Evolutionary conservation across 108 stramenopile genomes (phyloP).

Genomic region (Nitzschia sp.): DNA sequence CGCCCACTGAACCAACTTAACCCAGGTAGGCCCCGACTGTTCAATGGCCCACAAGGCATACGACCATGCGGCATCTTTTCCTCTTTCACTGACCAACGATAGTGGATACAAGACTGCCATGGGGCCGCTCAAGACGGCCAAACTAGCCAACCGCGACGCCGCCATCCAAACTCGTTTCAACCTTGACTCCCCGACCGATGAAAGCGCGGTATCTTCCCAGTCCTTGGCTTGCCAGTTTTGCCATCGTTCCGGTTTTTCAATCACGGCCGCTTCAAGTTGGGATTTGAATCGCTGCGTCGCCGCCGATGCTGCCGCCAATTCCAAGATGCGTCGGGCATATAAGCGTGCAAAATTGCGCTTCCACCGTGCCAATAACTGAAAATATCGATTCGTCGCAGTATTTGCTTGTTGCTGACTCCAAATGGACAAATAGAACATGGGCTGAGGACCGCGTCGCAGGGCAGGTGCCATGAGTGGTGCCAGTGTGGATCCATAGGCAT

Average conservation of each 20-base stretch:
- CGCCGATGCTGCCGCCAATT: constrained; percentile 41
- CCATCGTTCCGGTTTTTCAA: constrained; percentile 51
- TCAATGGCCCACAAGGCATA: constrained; percentile 90
- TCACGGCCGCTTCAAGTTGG: constrained; percentile 30
- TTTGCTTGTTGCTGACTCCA: neutral
- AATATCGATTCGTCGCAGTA: constrained; percentile 9
- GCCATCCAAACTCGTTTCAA: constrained; percentile 46
- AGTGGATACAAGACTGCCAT: constrained; percentile 46
- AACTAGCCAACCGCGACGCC: constrained; percentile 32
- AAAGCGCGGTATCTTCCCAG: constrained; percentile 60
- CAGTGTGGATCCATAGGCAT: too few species aligned
- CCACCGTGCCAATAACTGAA: constrained; percentile 20
- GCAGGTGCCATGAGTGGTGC: neutral
- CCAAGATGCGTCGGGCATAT: constrained; percentile 70
- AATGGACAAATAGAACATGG: neutral
- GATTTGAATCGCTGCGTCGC: constrained; percentile 19
- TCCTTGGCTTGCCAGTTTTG: constrained; percentile 40
- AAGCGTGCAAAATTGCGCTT: constrained; percentile 59
- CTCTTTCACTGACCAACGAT: constrained; percentile 31
- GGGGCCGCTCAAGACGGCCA: constrained; percentile 48
- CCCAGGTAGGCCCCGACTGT: constrained; percentile 87
- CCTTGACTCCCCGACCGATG: constrained; percentile 46
- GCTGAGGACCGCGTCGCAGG: constrained; percentile 1
- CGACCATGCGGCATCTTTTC: constrained; percentile 57
- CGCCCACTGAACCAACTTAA: constrained; percentile 93